Percentiles rank a stretch among this genome's conserved stretches.
Conservation (phyloP, 2,329 filamentous ascomycete species). For the Alternaria burnsii region DNA sequence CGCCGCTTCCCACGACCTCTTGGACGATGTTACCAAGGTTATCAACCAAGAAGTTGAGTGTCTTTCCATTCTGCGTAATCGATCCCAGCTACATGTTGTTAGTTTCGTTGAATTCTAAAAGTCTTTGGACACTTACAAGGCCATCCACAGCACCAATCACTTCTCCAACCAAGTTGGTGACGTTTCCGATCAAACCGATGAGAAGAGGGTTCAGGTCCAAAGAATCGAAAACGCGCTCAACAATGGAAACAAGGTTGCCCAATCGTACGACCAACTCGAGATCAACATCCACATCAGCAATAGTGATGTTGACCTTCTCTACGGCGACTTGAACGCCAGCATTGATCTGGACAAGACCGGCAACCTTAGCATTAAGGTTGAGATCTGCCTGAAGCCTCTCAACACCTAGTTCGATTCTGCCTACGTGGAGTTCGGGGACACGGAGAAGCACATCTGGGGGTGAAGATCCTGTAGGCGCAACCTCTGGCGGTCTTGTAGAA, state of each 20-base stretch:
- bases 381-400: conserved; percentile 67
- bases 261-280: conserved; percentile 68
- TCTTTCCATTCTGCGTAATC: conserved; percentile 64
- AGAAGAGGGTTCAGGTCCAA: conserved; percentile 70
- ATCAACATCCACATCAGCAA: conserved; percentile 66
- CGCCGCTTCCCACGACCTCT: conserved; percentile 61
- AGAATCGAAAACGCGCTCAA: conserved; percentile 67
- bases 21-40: conserved; percentile 71
- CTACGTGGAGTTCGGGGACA: conserved; percentile 66
- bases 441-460: conserved; percentile 67
- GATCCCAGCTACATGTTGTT: conserved; percentile 56
- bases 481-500: conserved; percentile 32
- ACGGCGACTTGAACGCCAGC: conserved; percentile 59
- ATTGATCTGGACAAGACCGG: conserved; percentile 63
- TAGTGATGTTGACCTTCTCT: conserved; percentile 67
- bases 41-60: conserved; percentile 65
- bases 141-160: conserved; percentile 67
- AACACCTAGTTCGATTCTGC: conserved; percentile 67
- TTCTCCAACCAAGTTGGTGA: conserved; percentile 60
- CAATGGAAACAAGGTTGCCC: conserved; percentile 67
- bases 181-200: conserved; percentile 64
- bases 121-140: conserved; percentile 41
- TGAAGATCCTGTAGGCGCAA: conserved; percentile 34
- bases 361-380: conserved; percentile 68
- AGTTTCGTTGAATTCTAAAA: background rate